A percentile compares a stretch with the other conserved stretches of the same genome.
Evolutionary conservation across 805 yeast species (phyloP).

Genomic region (Kazachstania bromeliacearum): DNA sequence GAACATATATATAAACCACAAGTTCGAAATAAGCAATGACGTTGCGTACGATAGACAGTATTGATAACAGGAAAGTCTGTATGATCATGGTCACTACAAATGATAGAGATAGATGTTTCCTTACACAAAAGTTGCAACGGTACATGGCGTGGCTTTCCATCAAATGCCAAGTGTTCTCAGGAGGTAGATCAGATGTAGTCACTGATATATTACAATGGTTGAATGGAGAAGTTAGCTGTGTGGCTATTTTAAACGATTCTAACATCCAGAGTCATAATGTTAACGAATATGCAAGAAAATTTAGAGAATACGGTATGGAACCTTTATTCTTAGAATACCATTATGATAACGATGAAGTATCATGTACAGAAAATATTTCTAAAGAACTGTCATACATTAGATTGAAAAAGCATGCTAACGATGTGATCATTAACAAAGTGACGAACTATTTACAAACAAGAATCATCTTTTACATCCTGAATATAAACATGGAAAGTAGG

Average conservation of each 20-base stretch:
- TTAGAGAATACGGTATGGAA: constrained; percentile 60
- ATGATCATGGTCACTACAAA: constrained; percentile 1
- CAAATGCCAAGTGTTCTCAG: constrained; percentile 75
- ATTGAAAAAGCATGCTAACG: constrained; percentile 77
- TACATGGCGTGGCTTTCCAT: constrained; percentile 88
- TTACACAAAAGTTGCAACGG: constrained; percentile 28
- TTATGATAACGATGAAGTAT: constrained; percentile 73
- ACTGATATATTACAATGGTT: constrained; percentile 83
- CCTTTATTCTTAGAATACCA: constrained; percentile 88
- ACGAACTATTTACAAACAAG: constrained; percentile 83
- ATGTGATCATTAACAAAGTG: constrained; percentile 77
- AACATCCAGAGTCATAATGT: constrained; percentile 72
- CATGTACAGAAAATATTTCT: constrained; percentile 28
- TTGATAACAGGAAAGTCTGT: constrained; percentile 1
- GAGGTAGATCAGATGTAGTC: constrained; percentile 72
- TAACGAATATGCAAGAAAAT: constrained; percentile 47
- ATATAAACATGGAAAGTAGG: constrained; percentile 84
- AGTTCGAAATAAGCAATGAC: too few relatives aligned
- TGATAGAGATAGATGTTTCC: constrained; percentile 2
- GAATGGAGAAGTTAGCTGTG: constrained; percentile 66
- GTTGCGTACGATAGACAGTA: neutral
- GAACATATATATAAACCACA: too few relatives aligned
- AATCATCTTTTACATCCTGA: constrained; percentile 92
- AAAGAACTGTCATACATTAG: constrained; percentile 57
- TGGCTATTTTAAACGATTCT: constrained; percentile 88